These are phyloP conservation scores for Jaminaea rosea DNA, from an alignment of 1,284 basidiomycete genomes.

Conservation along the genomic window DNA sequence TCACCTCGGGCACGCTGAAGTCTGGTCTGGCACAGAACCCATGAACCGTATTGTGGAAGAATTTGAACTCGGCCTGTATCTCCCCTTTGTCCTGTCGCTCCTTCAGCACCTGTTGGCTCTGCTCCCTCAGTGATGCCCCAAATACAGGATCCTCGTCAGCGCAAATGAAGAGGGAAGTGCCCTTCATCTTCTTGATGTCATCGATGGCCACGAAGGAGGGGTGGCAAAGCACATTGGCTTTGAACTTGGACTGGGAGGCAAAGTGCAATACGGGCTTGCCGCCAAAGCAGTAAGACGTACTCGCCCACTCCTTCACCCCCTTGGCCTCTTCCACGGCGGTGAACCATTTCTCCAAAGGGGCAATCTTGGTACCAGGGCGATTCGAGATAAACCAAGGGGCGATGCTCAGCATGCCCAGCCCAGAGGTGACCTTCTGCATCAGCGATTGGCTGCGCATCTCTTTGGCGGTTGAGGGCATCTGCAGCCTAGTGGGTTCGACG, in stretches of 20 bases:
- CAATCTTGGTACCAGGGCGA: too few species aligned
- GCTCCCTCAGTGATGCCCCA: constrained; percentile 47
- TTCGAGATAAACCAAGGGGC: background rate
- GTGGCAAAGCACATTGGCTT: constrained; percentile 56
- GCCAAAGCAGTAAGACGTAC: constrained; percentile 64
- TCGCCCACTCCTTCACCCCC: too few species aligned
- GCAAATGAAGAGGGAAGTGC: constrained; percentile 55
- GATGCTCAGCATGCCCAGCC: background rate
- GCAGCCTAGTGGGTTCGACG: constrained; percentile 7
- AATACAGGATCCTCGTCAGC: constrained; percentile 58
- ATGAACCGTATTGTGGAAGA: constrained; percentile 57
- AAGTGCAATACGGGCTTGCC: constrained; percentile 46
- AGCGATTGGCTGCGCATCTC: too few species aligned
- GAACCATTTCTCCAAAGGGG: too few species aligned
- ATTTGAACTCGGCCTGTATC: constrained; percentile 55
- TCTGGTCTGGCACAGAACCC: constrained; percentile 57
- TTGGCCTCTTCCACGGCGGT: too few species aligned
- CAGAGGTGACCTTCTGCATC: too few species aligned
- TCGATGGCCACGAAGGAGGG: constrained; percentile 51
- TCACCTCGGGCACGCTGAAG: constrained; percentile 51
- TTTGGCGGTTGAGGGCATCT: constrained; percentile 13
- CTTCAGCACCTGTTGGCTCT: constrained; percentile 52
- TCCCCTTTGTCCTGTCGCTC: constrained; percentile 48
- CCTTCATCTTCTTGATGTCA: constrained; percentile 48
- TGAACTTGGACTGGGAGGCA: constrained; percentile 44